Conservation (phyloP, 2,329 filamentous ascomycete genomes). For the Colletotrichum scovillei region DNA sequence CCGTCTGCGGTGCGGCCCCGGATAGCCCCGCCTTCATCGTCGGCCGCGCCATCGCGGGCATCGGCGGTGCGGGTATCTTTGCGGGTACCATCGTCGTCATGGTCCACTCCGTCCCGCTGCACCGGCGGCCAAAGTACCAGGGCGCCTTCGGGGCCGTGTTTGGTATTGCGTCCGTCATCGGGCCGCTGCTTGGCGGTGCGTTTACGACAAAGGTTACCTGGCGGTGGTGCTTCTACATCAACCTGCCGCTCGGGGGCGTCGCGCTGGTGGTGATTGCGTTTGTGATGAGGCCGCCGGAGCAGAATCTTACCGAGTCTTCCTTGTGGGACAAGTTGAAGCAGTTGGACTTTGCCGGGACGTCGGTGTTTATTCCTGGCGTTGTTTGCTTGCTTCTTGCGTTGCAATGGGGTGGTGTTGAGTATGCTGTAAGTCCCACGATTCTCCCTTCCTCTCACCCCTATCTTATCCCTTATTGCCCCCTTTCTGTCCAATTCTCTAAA, state of each 20-base stretch:
- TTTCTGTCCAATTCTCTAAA: not conserved
- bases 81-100: slow-evolving; percentile 46
- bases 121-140: slow-evolving; percentile 48
- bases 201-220: slow-evolving; percentile 44
- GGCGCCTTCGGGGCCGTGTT: slow-evolving; percentile 53
- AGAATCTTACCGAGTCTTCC: slow-evolving; percentile 37
- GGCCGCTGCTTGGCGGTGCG: slow-evolving; percentile 42
- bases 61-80: slow-evolving; percentile 50
- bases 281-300: slow-evolving; percentile 33
- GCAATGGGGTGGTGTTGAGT: slow-evolving; percentile 56
- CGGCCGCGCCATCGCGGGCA: slow-evolving; percentile 50
- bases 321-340: slow-evolving; percentile 41
- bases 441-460: no score
- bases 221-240: slow-evolving; percentile 52
- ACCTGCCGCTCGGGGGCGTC: slow-evolving; percentile 46
- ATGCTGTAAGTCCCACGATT: slow-evolving; percentile 39
- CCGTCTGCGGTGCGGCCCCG: slow-evolving; percentile 46
- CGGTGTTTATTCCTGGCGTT: slow-evolving; percentile 41
- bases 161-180: slow-evolving; percentile 49
- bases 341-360: slow-evolving; percentile 39
- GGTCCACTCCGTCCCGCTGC: slow-evolving; percentile 47
- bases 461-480: not conserved
- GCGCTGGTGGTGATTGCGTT: slow-evolving; percentile 42
- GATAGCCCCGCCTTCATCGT: slow-evolving; percentile 48
- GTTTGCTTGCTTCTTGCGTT: slow-evolving; percentile 59